Evolutionary conservation across 768 basidiomycete species (phyloP), one percentile per base, ranked within the genome.

Genomic region (Lactarius deliciosus): DNA sequence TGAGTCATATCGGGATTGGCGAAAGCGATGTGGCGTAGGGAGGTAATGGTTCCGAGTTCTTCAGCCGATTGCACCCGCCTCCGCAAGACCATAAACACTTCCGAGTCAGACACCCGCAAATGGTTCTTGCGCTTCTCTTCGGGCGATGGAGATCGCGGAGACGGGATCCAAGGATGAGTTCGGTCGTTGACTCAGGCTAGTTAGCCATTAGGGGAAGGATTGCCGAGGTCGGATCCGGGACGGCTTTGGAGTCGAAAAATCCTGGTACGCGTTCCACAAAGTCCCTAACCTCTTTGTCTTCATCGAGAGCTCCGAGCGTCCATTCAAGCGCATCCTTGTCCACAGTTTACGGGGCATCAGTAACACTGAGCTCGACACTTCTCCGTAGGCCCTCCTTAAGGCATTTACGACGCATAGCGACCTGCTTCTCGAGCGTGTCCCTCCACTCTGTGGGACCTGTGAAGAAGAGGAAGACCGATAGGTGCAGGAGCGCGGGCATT

Each of bases 401-500:
- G 34, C n/a, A 55, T 9, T 28, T 54, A 2, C 34, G 20, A 36
- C 22, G 57, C 57, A 5, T 32, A 28, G 25, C 2, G 25, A 61
- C 41, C n/a, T 57, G 34, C 25, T 5, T 4, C 13, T 38, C 34
- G 32, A 57, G 28, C 1, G 25, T 20, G 4, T 50, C 28, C 25
- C 54, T 50, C 55, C 22, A 38, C 18, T 47, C 38, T 25, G 55
- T 16, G 22, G 20, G 67, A 30, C 67, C 67, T 0, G 18, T 34
- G 20, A 61, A 38, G 45, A 61, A 68, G 41, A 68, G 47, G 64
- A 61, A 58, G 15, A 66, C 13, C 38, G 55, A 60, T 41, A 65
- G 16, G 18, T 66, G 64, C 5, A 68, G 32, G n/a, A 60, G 36
- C 1, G 32, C 28, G 36, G 38, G 40, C 30, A 45, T 34, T 9